A percentile compares a stretch with the other conserved stretches of the same genome.
Evolutionary conservation across 108 stramenopile genomes (phyloP).

Genomic region (Chaetoceros muelleri): DNA sequence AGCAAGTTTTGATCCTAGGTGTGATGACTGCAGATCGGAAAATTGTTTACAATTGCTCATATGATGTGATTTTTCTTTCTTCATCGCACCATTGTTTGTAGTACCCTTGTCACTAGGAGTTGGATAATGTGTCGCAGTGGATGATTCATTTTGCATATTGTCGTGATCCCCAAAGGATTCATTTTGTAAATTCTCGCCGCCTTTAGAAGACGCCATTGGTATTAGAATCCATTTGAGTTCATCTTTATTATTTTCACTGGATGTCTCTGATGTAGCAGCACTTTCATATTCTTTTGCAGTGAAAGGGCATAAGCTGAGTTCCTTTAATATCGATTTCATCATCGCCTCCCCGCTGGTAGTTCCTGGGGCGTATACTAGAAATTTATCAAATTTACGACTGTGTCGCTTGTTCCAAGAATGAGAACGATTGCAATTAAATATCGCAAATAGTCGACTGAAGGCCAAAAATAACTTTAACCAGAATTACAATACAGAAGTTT

Average conservation of each 20-base stretch:
- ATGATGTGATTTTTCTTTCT: no score
- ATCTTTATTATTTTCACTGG: neutral
- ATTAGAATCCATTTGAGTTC: conserved; percentile 24
- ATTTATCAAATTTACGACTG: conserved; percentile 8
- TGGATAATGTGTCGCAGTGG: no score
- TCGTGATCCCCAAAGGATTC: no score
- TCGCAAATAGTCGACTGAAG: no score
- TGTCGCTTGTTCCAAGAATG: neutral
- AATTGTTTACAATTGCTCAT: no score
- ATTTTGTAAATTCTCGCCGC: no score
- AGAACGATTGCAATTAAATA: no score
- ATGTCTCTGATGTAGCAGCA: neutral
- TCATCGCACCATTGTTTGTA: neutral
- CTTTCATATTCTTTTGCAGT: neutral
- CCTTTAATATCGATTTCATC: conserved; percentile 31
- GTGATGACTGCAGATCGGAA: conserved; percentile 35
- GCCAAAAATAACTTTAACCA: no score
- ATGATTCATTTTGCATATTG: no score
- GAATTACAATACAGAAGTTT: no score
- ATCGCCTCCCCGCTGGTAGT: conserved; percentile 16
- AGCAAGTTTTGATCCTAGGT: conserved; percentile 48
- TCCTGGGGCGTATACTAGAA: conserved; percentile 56
- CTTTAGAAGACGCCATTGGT: conserved; percentile 25
- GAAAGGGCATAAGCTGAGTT: conserved; percentile 12
- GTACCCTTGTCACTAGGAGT: no score